Conservation (phyloP, 352 stramenopile genomes). For the Thraustotheca clavata region DNA sequence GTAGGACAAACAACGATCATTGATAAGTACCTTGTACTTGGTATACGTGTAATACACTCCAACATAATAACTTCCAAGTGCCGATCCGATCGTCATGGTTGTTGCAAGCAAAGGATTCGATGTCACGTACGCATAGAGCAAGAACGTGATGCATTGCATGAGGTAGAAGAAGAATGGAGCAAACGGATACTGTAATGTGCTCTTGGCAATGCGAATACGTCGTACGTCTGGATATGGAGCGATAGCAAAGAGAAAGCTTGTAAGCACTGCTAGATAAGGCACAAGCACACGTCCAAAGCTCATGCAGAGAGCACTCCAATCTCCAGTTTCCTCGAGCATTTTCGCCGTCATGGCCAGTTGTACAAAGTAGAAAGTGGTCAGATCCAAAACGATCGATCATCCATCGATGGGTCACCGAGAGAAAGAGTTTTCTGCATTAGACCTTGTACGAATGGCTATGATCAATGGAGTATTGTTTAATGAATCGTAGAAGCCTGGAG, state of each 20-base stretch:
- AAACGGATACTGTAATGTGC: constrained; percentile 70
- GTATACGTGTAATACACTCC: constrained; percentile 55
- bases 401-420: background rate
- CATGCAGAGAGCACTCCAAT: background rate
- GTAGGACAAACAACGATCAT: no score
- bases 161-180: constrained; percentile 82
- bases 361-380: background rate
- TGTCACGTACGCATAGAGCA: constrained; percentile 59
- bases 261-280: background rate
- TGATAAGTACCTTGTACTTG: constrained; percentile 31
- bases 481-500: constrained; percentile 39
- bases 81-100: constrained; percentile 42
- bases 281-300: background rate
- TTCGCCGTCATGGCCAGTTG: background rate
- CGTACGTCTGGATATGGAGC: constrained; percentile 9
- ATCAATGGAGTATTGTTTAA: background rate
- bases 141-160: constrained; percentile 74
- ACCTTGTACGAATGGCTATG: background rate
- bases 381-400: background rate
- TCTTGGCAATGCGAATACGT: constrained; percentile 47
- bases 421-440: constrained; percentile 9
- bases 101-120: constrained; percentile 47
- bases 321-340: background rate
- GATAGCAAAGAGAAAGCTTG: constrained; percentile 13
- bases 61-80: constrained; percentile 65